phyloP scores from a whole-genome alignment of 495 filamentous ascomycete species.

The Neurospora hispaniola region DNA sequence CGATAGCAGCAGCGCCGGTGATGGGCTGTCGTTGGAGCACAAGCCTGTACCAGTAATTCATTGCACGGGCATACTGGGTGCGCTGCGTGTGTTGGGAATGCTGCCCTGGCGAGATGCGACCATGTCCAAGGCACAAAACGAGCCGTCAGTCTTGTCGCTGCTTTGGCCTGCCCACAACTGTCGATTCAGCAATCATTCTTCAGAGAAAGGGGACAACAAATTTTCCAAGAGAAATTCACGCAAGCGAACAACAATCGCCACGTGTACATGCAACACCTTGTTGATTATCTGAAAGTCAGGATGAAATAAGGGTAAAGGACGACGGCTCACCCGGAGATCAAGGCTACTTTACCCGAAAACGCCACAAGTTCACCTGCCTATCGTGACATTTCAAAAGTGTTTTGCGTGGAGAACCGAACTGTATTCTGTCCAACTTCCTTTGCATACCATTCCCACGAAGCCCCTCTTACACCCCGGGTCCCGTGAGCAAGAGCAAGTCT shows the following conservation, averaged over 20 bases:
- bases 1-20: not conserved
- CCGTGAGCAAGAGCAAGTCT: not conserved
- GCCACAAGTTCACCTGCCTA: not conserved
- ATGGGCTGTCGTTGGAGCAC: no score
- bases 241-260: not conserved
- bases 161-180: not conserved
- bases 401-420: not conserved
- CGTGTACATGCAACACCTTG: not conserved
- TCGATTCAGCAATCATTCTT: not conserved
- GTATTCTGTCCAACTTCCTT: not conserved
- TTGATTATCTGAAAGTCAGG: not conserved
- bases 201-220: not conserved
- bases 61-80: no score
- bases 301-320: not conserved
- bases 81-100: no score
- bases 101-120: no score
- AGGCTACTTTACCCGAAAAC: not conserved
- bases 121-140: not conserved
- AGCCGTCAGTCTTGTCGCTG: not conserved
- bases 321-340: conserved; percentile 2
- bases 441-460: not conserved
- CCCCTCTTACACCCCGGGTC: not conserved
- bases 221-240: not conserved
- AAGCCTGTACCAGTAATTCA: no score
- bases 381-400: not conserved